Evolutionary conservation across 106 monocot genomes (phyloP), one percentile per base, ranked within the genome.

Genomic region (Posidonia australis): DNA sequence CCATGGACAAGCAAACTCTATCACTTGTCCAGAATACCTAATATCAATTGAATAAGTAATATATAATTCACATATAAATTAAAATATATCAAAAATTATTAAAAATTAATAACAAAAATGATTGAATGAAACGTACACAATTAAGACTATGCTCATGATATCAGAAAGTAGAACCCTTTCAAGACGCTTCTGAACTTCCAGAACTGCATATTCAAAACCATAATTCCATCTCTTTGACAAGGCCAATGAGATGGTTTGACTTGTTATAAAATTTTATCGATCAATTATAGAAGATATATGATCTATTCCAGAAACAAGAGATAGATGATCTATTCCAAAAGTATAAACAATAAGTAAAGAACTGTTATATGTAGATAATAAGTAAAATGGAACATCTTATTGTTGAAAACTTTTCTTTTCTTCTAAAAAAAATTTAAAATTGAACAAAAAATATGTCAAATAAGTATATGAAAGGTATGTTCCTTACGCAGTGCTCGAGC

Each of bases 131-230:
- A 86, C 78, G n/a, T 56, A 96, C 94, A 80, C 28, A 67, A 96
- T 87, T 70, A 74, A 71, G 64, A 90, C 75, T n/a, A 65, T 80
- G 29, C 58, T 54, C 21, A 86, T 80, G 42, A 96, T 29, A 65
- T 96, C 86, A 76, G 84, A 90, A 63, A 96, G 83, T 42, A 71
- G 24, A 74, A 90, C 77, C 54, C 74, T 70, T 32, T 87, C 82
- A 47, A 96, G 78, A 76, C 86, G 86, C 61, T 74, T 76, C 69
- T 84, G 81, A 19, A 96, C 74, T 72, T 74, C 75, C 64, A 96
- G 63, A 18, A 84, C 81, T 53, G 77, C 94, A 80, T 90, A 87
- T 57, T 96, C 94, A 71, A 70, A 77, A 59, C 94, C 94, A 73
- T 87, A 87, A 60, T 65, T 74, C 69, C 72, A 72, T 68, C 79